Evolutionary conservation across 139 green algal species (phyloP), one percentile per base, ranked within the genome.

Genomic region (Tetraselmis striata): DNA sequence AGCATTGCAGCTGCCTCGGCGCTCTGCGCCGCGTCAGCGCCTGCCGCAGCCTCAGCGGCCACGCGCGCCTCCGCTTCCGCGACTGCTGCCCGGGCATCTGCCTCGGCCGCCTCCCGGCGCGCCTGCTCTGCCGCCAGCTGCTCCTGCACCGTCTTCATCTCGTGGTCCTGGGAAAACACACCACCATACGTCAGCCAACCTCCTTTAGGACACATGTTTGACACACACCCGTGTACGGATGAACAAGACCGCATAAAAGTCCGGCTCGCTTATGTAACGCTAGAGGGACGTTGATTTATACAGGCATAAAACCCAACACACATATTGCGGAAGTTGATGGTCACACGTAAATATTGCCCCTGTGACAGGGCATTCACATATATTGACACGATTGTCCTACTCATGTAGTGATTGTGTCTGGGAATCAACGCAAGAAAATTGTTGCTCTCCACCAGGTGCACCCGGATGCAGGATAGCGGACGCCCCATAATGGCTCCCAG

Each of bases 91-190:
- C 31, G 1, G 31, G 27, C 0, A 87, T 77, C 78, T 87, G 30
- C 30, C 45, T 80, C 29, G 86, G 79, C 74, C 90, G 59, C 31
- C 58, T 80, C 27, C 77, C 75, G 1, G 11, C 45, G 45, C 5
- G 45, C 45, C 45, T 67, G 45, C 45, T 67, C 45, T 5, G 11
- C 18, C 45, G 45, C 45, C 45, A 88, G 26, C 25, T 79, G 67
- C 75, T 90, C 85, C 59, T 88, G 80, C 18, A 78, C 31, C 29
- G 59, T 79, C 25, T 91, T 92, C 32, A 95, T 76, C 79, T 96
- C 91, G 11, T 93, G 88, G 77, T 97, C 94, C 45, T 67, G 45
- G 11, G 18, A 67, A 67, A 67, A 5, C 5, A 67, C 5, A 67
- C 11, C 45, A 67, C 45, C 11, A 67, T 67, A 18, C 45, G 18